These are phyloP conservation scores for Mycena galopus DNA, from an alignment of 768 basidiomycete genomes.

Conservation along the genomic window DNA sequence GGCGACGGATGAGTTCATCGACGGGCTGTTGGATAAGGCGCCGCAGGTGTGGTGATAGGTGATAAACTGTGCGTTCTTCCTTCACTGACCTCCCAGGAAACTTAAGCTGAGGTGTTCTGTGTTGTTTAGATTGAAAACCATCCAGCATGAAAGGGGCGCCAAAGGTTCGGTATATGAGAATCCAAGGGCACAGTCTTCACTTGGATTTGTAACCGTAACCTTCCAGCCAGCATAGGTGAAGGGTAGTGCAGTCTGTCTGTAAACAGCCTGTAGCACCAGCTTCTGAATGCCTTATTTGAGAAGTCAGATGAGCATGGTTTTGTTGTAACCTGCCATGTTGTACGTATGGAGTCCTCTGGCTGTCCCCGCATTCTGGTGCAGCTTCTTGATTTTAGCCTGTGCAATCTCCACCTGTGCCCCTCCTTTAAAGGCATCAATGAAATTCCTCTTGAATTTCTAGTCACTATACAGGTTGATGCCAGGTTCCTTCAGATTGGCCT, in stretches of 20 bases:
- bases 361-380: too few species aligned
- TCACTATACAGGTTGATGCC: not conserved
- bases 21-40: conserved; percentile 68
- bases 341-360: not conserved
- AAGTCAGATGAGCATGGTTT: too few species aligned
- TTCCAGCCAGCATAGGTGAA: not conserved
- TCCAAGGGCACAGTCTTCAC: too few species aligned
- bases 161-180: too few species aligned
- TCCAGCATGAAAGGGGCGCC: too few species aligned
- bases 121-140: too few species aligned
- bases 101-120: too few species aligned
- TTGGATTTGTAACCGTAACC: too few species aligned
- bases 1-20: conserved; percentile 80
- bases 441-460: not conserved
- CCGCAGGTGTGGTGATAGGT: conserved; percentile 81
- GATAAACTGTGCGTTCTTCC: conserved; percentile 74
- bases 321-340: not conserved
- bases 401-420: not conserved
- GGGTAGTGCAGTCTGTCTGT: not conserved
- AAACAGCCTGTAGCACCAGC: not conserved
- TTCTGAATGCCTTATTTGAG: too few species aligned
- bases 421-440: not conserved
- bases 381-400: not conserved
- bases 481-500: not conserved
- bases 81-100: too few species aligned